A percentile compares a stretch with the other conserved stretches of the same genome.
phyloP scores from a whole-genome alignment of 2,329 filamentous ascomycete genomes.

The Aspergillus aculeatinus region DNA sequence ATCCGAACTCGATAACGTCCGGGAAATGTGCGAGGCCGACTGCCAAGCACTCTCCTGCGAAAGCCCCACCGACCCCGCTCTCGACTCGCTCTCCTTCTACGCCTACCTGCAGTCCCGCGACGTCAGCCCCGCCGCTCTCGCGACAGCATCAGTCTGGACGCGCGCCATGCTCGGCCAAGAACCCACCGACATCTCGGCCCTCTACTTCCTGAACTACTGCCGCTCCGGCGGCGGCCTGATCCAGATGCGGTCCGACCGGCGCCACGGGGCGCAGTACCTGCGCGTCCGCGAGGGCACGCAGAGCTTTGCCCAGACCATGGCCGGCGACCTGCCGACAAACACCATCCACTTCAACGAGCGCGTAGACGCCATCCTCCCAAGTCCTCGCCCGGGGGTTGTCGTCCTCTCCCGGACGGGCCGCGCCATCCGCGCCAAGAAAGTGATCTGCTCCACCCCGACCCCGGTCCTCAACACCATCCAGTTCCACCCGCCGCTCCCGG shows the following conservation, averaged over 20 bases:
- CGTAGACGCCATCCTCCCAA: conserved; percentile 11
- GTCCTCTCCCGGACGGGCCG: background rate
- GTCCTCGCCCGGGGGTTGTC: background rate
- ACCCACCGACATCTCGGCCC: conserved; percentile 50
- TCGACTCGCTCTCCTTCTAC: conserved; percentile 43
- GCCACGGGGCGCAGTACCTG: conserved; percentile 55
- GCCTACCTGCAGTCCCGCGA: conserved; percentile 37
- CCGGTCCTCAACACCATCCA: conserved; percentile 47
- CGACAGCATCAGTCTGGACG: conserved; percentile 47
- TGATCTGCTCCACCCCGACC: conserved; percentile 52
- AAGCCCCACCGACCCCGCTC: conserved; percentile 22
- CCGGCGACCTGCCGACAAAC: conserved; percentile 31
- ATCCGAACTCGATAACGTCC: conserved; percentile 32
- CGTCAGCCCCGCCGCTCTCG: conserved; percentile 29
- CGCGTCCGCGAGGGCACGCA: conserved; percentile 52
- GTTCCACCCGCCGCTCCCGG: conserved; percentile 51
- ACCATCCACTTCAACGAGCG: conserved; percentile 10
- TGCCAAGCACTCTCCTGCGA: conserved; percentile 36
- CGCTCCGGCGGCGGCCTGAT: conserved; percentile 53
- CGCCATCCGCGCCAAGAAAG: conserved; percentile 41
- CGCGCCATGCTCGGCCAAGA: conserved; percentile 54
- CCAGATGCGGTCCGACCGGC: conserved; percentile 54
- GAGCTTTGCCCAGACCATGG: conserved; percentile 40
- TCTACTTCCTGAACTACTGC: conserved; percentile 59
- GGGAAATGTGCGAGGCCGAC: conserved; percentile 40